phyloP scores from a whole-genome alignment of 352 stramenopile species.

The Phytophthora rubi region DNA sequence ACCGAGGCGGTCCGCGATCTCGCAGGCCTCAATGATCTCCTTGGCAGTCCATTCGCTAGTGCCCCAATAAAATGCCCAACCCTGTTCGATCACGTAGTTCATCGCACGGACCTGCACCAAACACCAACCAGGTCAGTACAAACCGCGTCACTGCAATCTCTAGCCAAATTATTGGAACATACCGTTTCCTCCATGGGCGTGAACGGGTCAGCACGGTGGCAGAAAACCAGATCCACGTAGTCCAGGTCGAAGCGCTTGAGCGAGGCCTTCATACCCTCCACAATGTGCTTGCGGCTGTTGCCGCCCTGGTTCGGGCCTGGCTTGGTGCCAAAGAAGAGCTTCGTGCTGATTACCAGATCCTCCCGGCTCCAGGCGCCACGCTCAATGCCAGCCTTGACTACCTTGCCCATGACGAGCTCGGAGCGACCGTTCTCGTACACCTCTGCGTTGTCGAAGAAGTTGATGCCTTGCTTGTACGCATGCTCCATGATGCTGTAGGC shows the following conservation, averaged over 20 bases:
- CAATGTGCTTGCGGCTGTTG: conserved; percentile 59
- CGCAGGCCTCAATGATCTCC: conserved; percentile 68
- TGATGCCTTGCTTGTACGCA: conserved; percentile 68
- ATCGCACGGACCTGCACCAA: conserved; percentile 43
- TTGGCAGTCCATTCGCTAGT: conserved; percentile 77
- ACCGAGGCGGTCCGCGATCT: conserved; percentile 44
- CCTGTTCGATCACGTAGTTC: conserved; percentile 48
- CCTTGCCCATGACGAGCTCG: conserved; percentile 64
- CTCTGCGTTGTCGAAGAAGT: conserved; percentile 77
- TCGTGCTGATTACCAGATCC: conserved; percentile 71
- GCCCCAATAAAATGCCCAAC: conserved; percentile 58
- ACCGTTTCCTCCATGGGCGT: conserved; percentile 77
- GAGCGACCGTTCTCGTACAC: conserved; percentile 56
- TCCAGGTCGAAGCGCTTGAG: conserved; percentile 61
- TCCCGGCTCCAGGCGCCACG: conserved; percentile 48
- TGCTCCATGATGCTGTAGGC: conserved; percentile 65
- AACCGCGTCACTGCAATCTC: neutral
- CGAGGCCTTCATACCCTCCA: conserved; percentile 64
- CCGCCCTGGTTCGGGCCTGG: conserved; percentile 40
- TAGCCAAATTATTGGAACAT: conserved; percentile 5
- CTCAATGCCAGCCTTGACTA: conserved; percentile 60
- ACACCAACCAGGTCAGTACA: neutral
- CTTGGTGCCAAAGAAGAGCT: conserved; percentile 66
- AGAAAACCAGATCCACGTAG: conserved; percentile 78
- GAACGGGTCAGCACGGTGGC: conserved; percentile 52